Percentiles rank a stretch among this genome's conserved stretches.
Evolutionary conservation across 2,329 filamentous ascomycete species (phyloP).

Genomic region (Scopulariopsis brevicaulis): DNA sequence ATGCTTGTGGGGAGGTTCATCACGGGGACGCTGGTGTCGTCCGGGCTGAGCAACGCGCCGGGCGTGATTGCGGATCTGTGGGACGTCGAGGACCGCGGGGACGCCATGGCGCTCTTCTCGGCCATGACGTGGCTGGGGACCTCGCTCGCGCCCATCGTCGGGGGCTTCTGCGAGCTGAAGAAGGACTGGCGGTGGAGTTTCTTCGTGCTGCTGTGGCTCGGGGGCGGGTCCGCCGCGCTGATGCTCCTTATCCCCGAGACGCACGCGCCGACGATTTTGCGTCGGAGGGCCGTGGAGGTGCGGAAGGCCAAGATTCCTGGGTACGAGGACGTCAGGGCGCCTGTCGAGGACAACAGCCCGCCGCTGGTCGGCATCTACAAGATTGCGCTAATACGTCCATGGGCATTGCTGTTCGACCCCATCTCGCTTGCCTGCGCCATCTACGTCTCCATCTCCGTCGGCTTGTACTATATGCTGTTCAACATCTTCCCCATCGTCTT

Average conservation of each 20-base stretch:
- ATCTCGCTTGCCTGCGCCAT: background rate
- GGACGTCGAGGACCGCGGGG: constrained; percentile 39
- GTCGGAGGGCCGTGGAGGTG: background rate
- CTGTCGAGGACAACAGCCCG: background rate
- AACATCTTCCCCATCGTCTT: background rate
- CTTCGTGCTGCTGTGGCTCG: background rate
- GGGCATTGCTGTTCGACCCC: background rate
- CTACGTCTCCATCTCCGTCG: background rate
- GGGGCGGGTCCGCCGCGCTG: background rate
- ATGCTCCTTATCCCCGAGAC: background rate
- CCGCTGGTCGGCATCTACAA: background rate
- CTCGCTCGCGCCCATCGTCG: background rate
- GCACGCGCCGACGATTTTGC: background rate
- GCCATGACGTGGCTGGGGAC: background rate
- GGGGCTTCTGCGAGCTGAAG: background rate
- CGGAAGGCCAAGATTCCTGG: background rate
- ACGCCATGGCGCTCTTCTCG: constrained; percentile 38
- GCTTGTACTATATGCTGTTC: background rate
- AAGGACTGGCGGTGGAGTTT: background rate
- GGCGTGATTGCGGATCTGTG: constrained; percentile 58
- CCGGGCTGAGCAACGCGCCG: constrained; percentile 52
- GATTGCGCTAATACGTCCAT: background rate
- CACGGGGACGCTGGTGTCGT: constrained; percentile 50
- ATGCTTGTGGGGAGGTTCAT: constrained; percentile 50
- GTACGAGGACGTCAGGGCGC: background rate